A percentile compares a stretch with the other conserved stretches of the same genome.
Evolutionary conservation across 2,329 filamentous ascomycete species (phyloP).

Genomic region (Erysiphe pulchra): DNA sequence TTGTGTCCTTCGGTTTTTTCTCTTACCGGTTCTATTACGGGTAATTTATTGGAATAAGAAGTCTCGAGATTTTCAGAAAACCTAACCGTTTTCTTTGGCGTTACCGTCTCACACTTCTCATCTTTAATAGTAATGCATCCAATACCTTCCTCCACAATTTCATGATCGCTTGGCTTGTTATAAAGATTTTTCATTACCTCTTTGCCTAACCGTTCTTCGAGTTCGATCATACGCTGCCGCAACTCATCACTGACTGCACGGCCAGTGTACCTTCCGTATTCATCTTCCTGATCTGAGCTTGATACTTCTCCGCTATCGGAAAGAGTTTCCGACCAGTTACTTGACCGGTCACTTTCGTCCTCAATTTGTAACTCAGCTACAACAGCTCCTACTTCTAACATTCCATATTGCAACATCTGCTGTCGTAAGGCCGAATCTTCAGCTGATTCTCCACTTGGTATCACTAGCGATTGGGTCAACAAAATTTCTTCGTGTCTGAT

Average conservation of each 20-base stretch:
- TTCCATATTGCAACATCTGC: slow-evolving; percentile 75
- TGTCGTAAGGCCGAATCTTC: slow-evolving; percentile 60
- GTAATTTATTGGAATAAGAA: slow-evolving; percentile 10
- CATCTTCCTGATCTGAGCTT: slow-evolving; percentile 33
- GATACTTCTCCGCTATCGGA: slow-evolving; percentile 26
- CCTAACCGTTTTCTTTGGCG: slow-evolving; percentile 43
- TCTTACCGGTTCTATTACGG: slow-evolving; percentile 5
- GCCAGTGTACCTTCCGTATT: slow-evolving; percentile 48
- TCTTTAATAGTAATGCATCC: slow-evolving; percentile 27
- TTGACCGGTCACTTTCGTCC: slow-evolving; percentile 28
- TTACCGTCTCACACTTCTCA: slow-evolving; percentile 1
- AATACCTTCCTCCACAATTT: slow-evolving; percentile 23
- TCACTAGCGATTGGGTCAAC: slow-evolving; percentile 20
- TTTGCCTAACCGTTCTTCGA: slow-evolving; percentile 52
- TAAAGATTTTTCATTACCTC: slow-evolving; percentile 27
- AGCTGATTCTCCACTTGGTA: slow-evolving; percentile 47
- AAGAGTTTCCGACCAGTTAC: slow-evolving; percentile 22
- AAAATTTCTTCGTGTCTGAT: slow-evolving; percentile 24
- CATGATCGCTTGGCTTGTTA: slow-evolving; percentile 16
- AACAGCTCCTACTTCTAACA: slow-evolving; percentile 71
- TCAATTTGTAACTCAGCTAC: slow-evolving; percentile 81
- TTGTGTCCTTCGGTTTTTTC: neutral
- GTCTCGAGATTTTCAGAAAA: slow-evolving; percentile 55
- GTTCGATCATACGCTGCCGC: slow-evolving; percentile 55
- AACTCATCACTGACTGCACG: slow-evolving; percentile 45